A percentile compares a stretch with the other conserved stretches of the same genome.
phyloP scores from a whole-genome alignment of 148 eudicot genomes.

The Nepenthes mirabilis region DNA sequence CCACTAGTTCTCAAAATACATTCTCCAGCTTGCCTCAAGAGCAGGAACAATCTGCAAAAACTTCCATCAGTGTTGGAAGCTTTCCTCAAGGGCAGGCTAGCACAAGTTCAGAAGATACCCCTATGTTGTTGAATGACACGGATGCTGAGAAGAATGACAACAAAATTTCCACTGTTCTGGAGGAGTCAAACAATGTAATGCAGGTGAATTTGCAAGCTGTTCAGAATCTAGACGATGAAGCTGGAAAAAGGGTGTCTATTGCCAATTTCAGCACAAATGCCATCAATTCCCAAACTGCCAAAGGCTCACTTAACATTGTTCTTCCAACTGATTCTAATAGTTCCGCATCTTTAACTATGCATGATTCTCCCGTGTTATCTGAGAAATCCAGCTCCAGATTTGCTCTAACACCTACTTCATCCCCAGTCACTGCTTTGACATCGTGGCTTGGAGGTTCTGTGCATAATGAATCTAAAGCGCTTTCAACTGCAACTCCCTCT shows the following conservation, averaged over 20 bases:
- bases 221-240: constrained; percentile 26
- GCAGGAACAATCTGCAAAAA: constrained; percentile 63
- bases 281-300: constrained; percentile 30
- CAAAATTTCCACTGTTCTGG: constrained; percentile 7
- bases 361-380: constrained; percentile 68
- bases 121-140: constrained; percentile 23
- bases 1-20: constrained; percentile 78
- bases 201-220: constrained; percentile 26
- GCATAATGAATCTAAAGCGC: constrained; percentile 28
- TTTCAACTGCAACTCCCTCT: constrained; percentile 34
- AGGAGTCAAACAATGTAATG: constrained; percentile 12
- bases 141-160: constrained; percentile 18
- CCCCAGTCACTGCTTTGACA: constrained; percentile 49
- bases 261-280: constrained; percentile 22
- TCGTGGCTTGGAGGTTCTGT: constrained; percentile 55
- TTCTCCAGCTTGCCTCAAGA: constrained; percentile 89
- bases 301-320: constrained; percentile 18
- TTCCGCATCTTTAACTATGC: constrained; percentile 39
- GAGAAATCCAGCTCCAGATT: constrained; percentile 54
- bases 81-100: constrained; percentile 72
- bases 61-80: constrained; percentile 73
- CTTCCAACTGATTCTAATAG: constrained; percentile 62
- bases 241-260: constrained; percentile 28
- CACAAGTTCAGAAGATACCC: constrained; percentile 75
- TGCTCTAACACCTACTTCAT: constrained; percentile 29